phyloP scores from a whole-genome alignment of 176 grass and related monocot species.

The Tillandsia leiboldiana region DNA sequence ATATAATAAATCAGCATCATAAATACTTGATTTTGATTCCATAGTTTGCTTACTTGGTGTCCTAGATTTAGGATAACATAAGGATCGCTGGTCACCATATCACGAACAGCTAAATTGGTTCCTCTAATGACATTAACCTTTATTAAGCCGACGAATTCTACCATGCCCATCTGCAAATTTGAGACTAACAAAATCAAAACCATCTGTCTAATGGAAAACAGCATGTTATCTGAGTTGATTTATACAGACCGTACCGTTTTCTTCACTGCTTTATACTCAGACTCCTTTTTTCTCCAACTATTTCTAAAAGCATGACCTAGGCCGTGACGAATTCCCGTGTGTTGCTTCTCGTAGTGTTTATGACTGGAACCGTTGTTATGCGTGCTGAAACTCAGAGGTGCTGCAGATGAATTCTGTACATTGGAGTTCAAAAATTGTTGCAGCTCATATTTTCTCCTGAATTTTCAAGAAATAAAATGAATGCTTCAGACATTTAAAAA shows the following conservation, averaged over 20 bases:
- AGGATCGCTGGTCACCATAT: slow-evolving; percentile 87
- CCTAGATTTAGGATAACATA: slow-evolving; percentile 87
- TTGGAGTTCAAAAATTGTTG: slow-evolving; percentile 40
- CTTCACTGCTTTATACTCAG: slow-evolving; percentile 52
- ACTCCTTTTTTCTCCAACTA: slow-evolving; percentile 90
- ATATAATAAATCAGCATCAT: neutral
- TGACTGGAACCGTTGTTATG: slow-evolving; percentile 2
- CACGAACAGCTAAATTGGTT: slow-evolving; percentile 82
- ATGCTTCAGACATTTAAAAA: neutral
- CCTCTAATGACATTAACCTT: slow-evolving; percentile 76
- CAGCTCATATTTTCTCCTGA: slow-evolving; percentile 84
- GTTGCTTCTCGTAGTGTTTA: slow-evolving; percentile 41
- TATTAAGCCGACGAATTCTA: slow-evolving; percentile 92
- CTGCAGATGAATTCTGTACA: slow-evolving; percentile 15
- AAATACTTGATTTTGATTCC: neutral
- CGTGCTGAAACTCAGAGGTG: neutral
- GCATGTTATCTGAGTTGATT: neutral
- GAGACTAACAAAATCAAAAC: neutral
- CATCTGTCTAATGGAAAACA: neutral
- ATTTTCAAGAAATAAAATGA: neutral
- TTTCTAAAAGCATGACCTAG: slow-evolving; percentile 70
- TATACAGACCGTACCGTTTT: slow-evolving; percentile 29
- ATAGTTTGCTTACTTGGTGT: slow-evolving; percentile 43
- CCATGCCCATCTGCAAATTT: slow-evolving; percentile 47
- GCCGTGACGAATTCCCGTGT: slow-evolving; percentile 45